These are phyloP conservation scores for Platanthera zijinensis DNA, from an alignment of 106 monocot genomes.

Conservation along the genomic window DNA sequence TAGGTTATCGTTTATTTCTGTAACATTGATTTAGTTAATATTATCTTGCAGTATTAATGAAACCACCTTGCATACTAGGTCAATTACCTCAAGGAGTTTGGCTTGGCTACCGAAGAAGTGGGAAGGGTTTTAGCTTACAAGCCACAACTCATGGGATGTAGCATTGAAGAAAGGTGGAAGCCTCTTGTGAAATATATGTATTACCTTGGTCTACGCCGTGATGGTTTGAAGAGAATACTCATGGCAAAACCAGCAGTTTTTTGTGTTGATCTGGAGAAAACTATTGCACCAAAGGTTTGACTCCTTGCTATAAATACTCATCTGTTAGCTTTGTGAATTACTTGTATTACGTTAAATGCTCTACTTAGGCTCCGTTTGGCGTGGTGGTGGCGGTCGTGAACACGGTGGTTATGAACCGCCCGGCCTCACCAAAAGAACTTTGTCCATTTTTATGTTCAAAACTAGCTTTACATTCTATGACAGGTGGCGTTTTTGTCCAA, in stretches of 20 bases:
- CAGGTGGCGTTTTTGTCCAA: too few relatives aligned
- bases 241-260: conserved; percentile 80
- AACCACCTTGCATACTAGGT: conserved; percentile 37
- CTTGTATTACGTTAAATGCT: not conserved
- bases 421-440: too few relatives aligned
- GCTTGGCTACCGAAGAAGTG: conserved; percentile 56
- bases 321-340: not conserved
- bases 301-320: not conserved
- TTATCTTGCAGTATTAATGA: not conserved
- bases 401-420: too few relatives aligned
- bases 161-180: conserved; percentile 91
- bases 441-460: too few relatives aligned
- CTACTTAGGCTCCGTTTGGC: too few relatives aligned
- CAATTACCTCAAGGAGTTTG: conserved; percentile 81
- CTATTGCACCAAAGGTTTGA: conserved; percentile 85
- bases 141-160: conserved; percentile 91
- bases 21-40: conserved; percentile 1
- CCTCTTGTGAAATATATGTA: conserved; percentile 91
- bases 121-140: conserved; percentile 66
- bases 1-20: not conserved
- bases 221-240: conserved; percentile 93
- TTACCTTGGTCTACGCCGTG: conserved; percentile 73
- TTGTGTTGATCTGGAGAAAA: conserved; percentile 79
- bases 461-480: too few relatives aligned
- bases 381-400: too few relatives aligned